Conservation (phyloP, 1,284 basidiomycete genomes). For the Irpex sp. region DNA sequence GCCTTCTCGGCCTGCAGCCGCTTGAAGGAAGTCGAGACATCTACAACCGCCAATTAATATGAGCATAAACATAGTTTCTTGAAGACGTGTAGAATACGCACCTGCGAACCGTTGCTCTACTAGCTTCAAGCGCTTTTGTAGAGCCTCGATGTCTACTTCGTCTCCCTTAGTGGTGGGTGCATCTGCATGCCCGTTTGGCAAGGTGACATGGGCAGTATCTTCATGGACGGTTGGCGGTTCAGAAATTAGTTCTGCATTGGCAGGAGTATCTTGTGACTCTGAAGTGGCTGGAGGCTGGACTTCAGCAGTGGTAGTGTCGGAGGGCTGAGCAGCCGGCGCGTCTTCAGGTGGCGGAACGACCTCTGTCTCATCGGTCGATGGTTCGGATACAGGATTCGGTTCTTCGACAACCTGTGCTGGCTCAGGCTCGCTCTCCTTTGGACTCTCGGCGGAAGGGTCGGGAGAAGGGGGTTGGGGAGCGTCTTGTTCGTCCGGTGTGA, state of each 20-base stretch:
- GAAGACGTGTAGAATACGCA: slow-evolving; percentile 28
- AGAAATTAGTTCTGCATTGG: background rate
- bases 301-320: background rate
- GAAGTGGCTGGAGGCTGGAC: background rate
- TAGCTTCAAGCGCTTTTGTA: slow-evolving; percentile 59
- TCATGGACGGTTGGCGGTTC: background rate
- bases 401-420: background rate
- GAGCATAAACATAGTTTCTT: no score
- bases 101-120: slow-evolving; percentile 72
- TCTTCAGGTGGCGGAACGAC: background rate
- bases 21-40: slow-evolving; percentile 73
- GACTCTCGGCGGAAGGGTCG: background rate
- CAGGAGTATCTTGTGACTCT: background rate
- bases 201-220: background rate
- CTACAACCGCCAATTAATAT: slow-evolving; percentile 29
- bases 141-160: slow-evolving; percentile 41
- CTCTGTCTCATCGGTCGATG: background rate
- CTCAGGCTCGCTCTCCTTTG: background rate
- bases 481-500: background rate
- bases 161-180: slow-evolving; percentile 6
- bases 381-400: no score
- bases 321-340: background rate
- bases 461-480: background rate
- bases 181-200: background rate
- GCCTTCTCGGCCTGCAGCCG: slow-evolving; percentile 63